A percentile compares a stretch with the other conserved stretches of the same genome.
Conservation (phyloP, 495 filamentous ascomycete genomes). For the Umbilicaria muhlenbergii region DNA sequence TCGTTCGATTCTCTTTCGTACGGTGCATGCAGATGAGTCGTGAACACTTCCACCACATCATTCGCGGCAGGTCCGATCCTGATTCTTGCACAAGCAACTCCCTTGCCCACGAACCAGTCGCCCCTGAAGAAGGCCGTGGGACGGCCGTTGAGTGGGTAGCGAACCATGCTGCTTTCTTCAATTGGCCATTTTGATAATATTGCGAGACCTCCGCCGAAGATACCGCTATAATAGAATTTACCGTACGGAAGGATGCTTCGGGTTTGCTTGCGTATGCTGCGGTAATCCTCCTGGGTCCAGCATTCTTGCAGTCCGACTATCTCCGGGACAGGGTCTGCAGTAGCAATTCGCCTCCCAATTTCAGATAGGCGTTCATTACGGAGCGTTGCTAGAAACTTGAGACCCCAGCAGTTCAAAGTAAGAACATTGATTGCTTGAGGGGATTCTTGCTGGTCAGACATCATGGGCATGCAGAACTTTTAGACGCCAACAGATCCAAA, state of each 20-base stretch:
- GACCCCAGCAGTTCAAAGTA: constrained; percentile 90
- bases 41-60: constrained; percentile 82
- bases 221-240: constrained; percentile 85
- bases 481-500: too few species aligned
- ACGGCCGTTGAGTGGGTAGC: constrained; percentile 84
- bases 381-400: constrained; percentile 71
- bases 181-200: constrained; percentile 97
- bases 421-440: constrained; percentile 46
- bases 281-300: constrained; percentile 86
- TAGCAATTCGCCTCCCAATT: constrained; percentile 63
- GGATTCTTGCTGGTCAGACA: neutral
- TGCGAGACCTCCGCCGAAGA: constrained; percentile 77
- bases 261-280: constrained; percentile 60
- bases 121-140: constrained; percentile 88
- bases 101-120: constrained; percentile 79
- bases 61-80: constrained; percentile 47
- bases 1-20: constrained; percentile 71
- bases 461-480: neutral
- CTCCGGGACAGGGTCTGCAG: constrained; percentile 50
- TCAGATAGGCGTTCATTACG: constrained; percentile 67
- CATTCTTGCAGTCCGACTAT: constrained; percentile 94
- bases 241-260: constrained; percentile 70
- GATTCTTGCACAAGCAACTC: constrained; percentile 74
- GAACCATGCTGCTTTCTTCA: constrained; percentile 71
- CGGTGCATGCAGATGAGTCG: constrained; percentile 84